A percentile compares a stretch with the other conserved stretches of the same genome.
These are phyloP conservation scores for Ceriops tagal DNA, from an alignment of 345 rosid species.

Conservation along the genomic window DNA sequence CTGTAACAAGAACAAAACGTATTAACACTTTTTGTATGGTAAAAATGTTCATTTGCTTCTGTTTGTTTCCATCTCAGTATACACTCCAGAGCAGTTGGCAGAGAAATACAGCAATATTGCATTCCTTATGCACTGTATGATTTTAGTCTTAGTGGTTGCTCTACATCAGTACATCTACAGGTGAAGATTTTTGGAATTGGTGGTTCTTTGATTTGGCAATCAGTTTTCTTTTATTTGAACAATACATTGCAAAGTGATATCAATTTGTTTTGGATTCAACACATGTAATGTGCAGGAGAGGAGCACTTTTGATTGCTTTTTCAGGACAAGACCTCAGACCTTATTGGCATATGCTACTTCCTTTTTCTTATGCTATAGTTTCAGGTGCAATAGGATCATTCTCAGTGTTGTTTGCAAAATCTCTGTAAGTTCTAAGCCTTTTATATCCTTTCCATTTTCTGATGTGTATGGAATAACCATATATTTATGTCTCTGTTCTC, in stretches of 20 bases:
- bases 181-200: constrained; percentile 30
- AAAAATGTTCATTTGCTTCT: neutral
- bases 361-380: constrained; percentile 93
- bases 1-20: neutral
- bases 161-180: constrained; percentile 72
- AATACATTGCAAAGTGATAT: neutral
- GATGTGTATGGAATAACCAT: constrained; percentile 2
- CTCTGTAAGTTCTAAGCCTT: constrained; percentile 62
- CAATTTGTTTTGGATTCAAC: neutral
- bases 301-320: constrained; percentile 62
- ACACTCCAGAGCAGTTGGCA: constrained; percentile 91
- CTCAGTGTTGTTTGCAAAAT: constrained; percentile 97
- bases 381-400: constrained; percentile 98
- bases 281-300: constrained; percentile 57
- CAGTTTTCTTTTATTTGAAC: neutral
- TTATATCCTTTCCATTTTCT: constrained; percentile 5
- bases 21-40: neutral
- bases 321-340: constrained; percentile 72
- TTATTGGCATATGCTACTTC: constrained; percentile 85
- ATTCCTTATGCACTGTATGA: constrained; percentile 80
- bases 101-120: constrained; percentile 86
- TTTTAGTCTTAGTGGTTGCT: constrained; percentile 61
- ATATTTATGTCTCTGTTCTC: constrained; percentile 11
- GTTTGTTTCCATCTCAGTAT: constrained; percentile 50
- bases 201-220: neutral